Evolutionary conservation across 345 rosid genomes (phyloP).

Genomic region (Jatropha curcas): DNA sequence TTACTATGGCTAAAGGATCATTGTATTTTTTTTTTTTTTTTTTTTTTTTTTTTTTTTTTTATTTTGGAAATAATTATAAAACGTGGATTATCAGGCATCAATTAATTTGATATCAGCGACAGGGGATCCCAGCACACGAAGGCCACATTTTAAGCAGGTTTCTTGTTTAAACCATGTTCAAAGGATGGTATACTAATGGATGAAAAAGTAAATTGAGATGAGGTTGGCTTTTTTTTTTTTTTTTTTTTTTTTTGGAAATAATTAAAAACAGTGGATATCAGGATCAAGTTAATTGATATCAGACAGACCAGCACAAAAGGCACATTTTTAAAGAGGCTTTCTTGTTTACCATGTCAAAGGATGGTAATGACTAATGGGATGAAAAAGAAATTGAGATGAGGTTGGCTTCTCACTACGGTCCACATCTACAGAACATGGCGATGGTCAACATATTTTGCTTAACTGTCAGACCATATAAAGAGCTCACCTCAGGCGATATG

Average conservation of each 20-base stretch:
- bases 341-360: background rate
- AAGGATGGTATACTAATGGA: too few relatives aligned
- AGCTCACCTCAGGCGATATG: conserved; percentile 70
- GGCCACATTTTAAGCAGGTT: too few relatives aligned
- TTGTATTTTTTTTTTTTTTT: background rate
- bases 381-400: background rate
- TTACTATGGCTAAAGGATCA: background rate
- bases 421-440: background rate
- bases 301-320: background rate
- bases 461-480: background rate
- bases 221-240: background rate
- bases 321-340: too few relatives aligned
- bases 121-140: too few relatives aligned
- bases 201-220: too few relatives aligned
- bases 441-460: background rate
- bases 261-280: background rate
- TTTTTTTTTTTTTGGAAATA: background rate
- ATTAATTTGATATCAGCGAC: too few relatives aligned
- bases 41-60: too few relatives aligned
- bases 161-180: too few relatives aligned
- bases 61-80: too few relatives aligned
- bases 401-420: too few relatives aligned
- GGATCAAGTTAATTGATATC: background rate
- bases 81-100: too few relatives aligned
- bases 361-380: background rate